phyloP scores from a whole-genome alignment of 257 asterid genomes.

The Vinca minor region DNA sequence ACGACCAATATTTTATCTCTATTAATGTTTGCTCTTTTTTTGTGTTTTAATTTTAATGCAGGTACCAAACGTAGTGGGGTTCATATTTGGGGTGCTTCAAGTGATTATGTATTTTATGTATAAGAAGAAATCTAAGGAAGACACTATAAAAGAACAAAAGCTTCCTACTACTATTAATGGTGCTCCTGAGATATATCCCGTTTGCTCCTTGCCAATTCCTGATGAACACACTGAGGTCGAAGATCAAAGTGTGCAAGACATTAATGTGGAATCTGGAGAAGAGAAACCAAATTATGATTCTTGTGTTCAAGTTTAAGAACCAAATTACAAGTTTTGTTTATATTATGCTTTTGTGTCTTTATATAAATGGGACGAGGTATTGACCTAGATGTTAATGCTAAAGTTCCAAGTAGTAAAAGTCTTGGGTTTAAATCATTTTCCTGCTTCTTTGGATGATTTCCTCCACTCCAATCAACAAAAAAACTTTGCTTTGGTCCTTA shows the following conservation, averaged over 20 bases:
- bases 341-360: too few species aligned
- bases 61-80: conserved; percentile 50
- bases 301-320: too few species aligned
- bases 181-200: background rate
- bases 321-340: too few species aligned
- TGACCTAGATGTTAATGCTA: too few species aligned
- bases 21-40: too few species aligned
- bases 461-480: too few species aligned
- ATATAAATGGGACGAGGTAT: too few species aligned
- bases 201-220: background rate
- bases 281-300: background rate
- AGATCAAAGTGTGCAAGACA: background rate
- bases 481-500: too few species aligned
- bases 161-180: conserved; percentile 6
- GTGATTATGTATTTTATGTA: conserved; percentile 33
- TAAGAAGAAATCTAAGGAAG: conserved; percentile 27
- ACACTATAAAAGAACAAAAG: conserved; percentile 12
- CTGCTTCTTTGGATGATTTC: too few species aligned
- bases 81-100: conserved; percentile 45
- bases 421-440: too few species aligned
- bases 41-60: background rate
- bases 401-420: too few species aligned
- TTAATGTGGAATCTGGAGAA: background rate
- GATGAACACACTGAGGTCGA: background rate
- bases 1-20: too few species aligned